Evolutionary conservation across 164 flowering plant genomes (phyloP), one percentile per base, ranked within the genome.

Genomic region (Akebia trifoliata): DNA sequence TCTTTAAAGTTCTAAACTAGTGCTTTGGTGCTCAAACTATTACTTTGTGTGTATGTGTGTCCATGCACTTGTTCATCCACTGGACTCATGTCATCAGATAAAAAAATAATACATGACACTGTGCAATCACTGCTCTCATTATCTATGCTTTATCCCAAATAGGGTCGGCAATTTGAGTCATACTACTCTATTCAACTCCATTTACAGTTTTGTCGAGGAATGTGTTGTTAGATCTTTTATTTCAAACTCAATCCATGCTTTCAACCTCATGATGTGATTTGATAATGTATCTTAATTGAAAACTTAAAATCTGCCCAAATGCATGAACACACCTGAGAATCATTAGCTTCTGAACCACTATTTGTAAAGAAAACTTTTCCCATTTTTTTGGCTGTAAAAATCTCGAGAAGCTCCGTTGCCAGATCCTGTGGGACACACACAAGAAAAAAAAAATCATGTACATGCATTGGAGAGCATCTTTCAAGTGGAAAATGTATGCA

Each of bases 291-390:
- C 22, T 47, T 6, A 34, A 12, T 9, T 14, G 20, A 42, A 2
- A 30, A 20, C 9, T 20, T 22, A 30, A 21, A 8, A 6, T 14
- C 2, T 36, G 18, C 4, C 18, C 12, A 43, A 6, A 26, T 22
- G 32, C 24, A 42, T 3, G 4, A 22, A 49, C 59, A 12, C 49
- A 86, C 97, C 96, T 93, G 98, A 37, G 92, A 63, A 72, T 90
- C 98, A 72, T 90, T 93, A 65, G 97, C 98, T 73, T 93, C 97
- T 38, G 98, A 93, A 59, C 98, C 98, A 72, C 97, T 93, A 46
- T 93, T 93, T 32, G 93, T 78, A 72, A 93, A 93, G 67, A 93
- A 87, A 6, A 44, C 96, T 66, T 85, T 93, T 44, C 70, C 94
- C 98, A 90, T 93, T 73, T 90, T 77, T 1, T 36, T 75, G 15